A percentile compares a stretch with the other conserved stretches of the same genome.
These are phyloP conservation scores for Alloteropsis semialata DNA, from an alignment of 176 grass and related monocot genomes.

Conservation along the genomic window DNA sequence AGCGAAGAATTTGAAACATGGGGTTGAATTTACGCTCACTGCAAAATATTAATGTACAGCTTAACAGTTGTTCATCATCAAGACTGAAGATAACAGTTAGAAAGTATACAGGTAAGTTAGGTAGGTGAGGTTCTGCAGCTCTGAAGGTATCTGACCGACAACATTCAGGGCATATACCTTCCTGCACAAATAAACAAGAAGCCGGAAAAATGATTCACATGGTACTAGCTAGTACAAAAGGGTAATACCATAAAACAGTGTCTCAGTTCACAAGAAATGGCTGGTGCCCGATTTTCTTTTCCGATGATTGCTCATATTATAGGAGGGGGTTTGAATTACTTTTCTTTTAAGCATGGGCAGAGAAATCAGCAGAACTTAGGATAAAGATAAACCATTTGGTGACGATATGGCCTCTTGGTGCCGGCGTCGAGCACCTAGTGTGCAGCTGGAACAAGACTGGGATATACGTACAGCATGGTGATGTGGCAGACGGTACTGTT, in stretches of 20 bases:
- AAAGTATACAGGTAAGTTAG: conserved; percentile 41
- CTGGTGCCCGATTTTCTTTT: too few species aligned
- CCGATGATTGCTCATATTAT: neutral
- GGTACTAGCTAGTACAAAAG: neutral
- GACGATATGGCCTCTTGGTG: neutral
- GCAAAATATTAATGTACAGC: neutral
- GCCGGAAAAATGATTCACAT: neutral
- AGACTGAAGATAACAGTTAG: neutral
- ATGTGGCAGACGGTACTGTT: conserved; percentile 57
- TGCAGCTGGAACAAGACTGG: neutral
- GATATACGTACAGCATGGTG: conserved; percentile 31
- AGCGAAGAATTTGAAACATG: neutral
- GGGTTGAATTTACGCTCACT: neutral
- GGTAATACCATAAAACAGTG: neutral
- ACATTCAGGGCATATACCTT: conserved; percentile 39
- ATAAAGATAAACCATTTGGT: neutral
- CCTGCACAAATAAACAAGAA: conserved; percentile 25
- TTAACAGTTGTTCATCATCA: neutral
- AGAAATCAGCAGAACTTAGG: too few species aligned
- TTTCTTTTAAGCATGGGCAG: neutral
- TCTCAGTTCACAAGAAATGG: neutral
- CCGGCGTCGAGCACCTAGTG: neutral
- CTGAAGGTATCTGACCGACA: conserved; percentile 48
- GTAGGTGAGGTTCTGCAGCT: conserved; percentile 52
- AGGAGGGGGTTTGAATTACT: neutral